These are phyloP conservation scores for Maudiozyma serrabonitensis DNA, from an alignment of 805 yeast genomes.

Conservation along the genomic window DNA sequence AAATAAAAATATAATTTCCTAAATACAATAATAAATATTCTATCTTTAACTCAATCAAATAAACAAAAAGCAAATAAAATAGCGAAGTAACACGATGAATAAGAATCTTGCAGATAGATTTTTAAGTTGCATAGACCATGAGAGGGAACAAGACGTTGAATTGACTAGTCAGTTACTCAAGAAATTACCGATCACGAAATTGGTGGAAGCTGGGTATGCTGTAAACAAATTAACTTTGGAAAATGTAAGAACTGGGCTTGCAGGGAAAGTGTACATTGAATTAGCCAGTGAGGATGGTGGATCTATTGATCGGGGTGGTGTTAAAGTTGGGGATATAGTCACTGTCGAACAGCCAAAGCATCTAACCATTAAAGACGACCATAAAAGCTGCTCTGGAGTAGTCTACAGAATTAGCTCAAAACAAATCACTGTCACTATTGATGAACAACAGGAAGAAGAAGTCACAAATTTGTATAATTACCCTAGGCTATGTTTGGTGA, in stretches of 20 bases:
- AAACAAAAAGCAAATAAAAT: not conserved
- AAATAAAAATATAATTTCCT: not conserved
- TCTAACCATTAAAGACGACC: slow-evolving; percentile 12
- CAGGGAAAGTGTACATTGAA: slow-evolving; percentile 53
- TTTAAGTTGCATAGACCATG: slow-evolving; percentile 35
- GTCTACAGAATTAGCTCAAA: slow-evolving; percentile 44
- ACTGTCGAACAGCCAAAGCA: slow-evolving; percentile 36
- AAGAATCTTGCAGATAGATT: slow-evolving; percentile 31
- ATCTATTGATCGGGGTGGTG: slow-evolving; percentile 37
- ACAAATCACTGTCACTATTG: slow-evolving; percentile 49
- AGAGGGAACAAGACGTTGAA: slow-evolving; percentile 44
- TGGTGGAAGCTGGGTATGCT: slow-evolving; percentile 71
- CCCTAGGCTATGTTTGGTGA: slow-evolving; percentile 30
- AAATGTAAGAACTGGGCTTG: slow-evolving; percentile 66
- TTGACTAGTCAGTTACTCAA: slow-evolving; percentile 36
- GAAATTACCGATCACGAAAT: slow-evolving; percentile 47
- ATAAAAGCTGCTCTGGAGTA: slow-evolving; percentile 47
- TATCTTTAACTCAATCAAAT: not conserved
- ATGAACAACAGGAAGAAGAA: slow-evolving; percentile 45
- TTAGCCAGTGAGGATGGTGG: slow-evolving; percentile 41
- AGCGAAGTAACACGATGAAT: slow-evolving; percentile 9
- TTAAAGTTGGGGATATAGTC: slow-evolving; percentile 72
- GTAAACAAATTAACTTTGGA: slow-evolving; percentile 51
- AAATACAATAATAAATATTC: not conserved
- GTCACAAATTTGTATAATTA: slow-evolving; percentile 34